Base-by-base conservation (phyloP, 805 yeast genomes). In the Kodamaea kakaduensis region DNA sequence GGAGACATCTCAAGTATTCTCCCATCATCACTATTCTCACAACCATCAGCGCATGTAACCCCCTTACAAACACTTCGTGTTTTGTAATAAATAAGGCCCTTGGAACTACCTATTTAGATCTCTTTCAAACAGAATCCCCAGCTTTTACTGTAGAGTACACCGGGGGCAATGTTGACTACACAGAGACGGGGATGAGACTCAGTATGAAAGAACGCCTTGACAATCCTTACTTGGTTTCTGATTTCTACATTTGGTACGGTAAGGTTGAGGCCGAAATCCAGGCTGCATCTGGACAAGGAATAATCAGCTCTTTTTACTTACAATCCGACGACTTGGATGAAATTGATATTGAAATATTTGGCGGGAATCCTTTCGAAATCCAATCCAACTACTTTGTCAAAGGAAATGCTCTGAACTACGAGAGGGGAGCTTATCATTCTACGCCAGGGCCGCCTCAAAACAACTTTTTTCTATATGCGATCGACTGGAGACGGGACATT, bases 251-350 rank as follows among this genome's bases (percentile, higher is more conserved):
- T 7, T 40, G 60, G 37, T 56, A 61, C 38, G 71, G 71, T 4
- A 52, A 51, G 33, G 69, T 56, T 2, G 65, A 56, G 42, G 66
- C 59, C 10, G 67, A 59, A 18, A 46, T 66, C 12, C 41, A 37
- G 36, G 66, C 59, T 2, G 51, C 66, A 1, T 14, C 36, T 0
- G 72, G 70, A 1, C 32, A 28, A 4, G 71, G 71, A 1, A 52
- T 67, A 14, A 53, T 67, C n/a, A 53, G 62, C 16, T 58, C 66
- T 16, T 57, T 64, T 28, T 66, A 66, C 43, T 38, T 66, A n/a
- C 71, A 64, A 41, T 60, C 67, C 29, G 64, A 64, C 37, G 70
- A 64, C 44, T 48, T 61, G 38, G 72, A 67, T 42, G 71, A 65
- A 40, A 64, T 67, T 23, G 71, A 67, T 35, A 45, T 64, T 6